Base-by-base conservation (phyloP, 352 stramenopile species). In the Globisporangium cederbergense region DNA sequence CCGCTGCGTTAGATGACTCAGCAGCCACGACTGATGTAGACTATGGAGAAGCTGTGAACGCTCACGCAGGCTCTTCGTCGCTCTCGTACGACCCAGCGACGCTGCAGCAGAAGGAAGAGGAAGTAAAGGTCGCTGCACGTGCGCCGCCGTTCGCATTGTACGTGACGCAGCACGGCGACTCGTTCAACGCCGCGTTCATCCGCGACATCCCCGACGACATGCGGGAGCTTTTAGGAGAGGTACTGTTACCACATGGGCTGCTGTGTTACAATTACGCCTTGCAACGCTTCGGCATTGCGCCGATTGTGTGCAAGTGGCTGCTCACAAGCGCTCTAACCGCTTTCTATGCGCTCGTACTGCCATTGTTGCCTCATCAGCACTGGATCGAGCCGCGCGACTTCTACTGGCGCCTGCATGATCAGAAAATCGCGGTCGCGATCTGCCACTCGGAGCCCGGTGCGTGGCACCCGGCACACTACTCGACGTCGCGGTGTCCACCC, bases 371-470 rank as follows among this genome's bases (percentile, higher is more conserved):
- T 25, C 51, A 42, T 25, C 65, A 89, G 70, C 80, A 90, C 68
- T 93, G 80, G 82, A 79, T 91, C 53, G 80, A 90, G 60, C 81
- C 90, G 62, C 70, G 76, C 18, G 84, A 93, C 46, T 86, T 91
- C 42, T 67, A 78, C 58, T 90, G 83, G 79, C 61, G 73, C 0
- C 59, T 91, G 3, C 71, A 75, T 36, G 38, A 76, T 22, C 69
- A 67, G 9, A 59, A 67, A 13, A 65, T 88, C 16, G 77, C 75
- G 25, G 63, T 98, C 9, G 84, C 84, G 6, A 78, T 98, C 16
- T 98, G 94, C 62, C 94, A 98, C 67, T 97, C 87, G 14, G 94
- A 98, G 68, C 94, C 94, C 4, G 94, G 94, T 0, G 94, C 91
- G 16, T 98, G 94, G 94, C 66, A 93, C n/a, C 84, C 81, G 1